These are phyloP conservation scores for Exserohilum turcica DNA, from an alignment of 2,329 filamentous ascomycete species.

Conservation along the genomic window DNA sequence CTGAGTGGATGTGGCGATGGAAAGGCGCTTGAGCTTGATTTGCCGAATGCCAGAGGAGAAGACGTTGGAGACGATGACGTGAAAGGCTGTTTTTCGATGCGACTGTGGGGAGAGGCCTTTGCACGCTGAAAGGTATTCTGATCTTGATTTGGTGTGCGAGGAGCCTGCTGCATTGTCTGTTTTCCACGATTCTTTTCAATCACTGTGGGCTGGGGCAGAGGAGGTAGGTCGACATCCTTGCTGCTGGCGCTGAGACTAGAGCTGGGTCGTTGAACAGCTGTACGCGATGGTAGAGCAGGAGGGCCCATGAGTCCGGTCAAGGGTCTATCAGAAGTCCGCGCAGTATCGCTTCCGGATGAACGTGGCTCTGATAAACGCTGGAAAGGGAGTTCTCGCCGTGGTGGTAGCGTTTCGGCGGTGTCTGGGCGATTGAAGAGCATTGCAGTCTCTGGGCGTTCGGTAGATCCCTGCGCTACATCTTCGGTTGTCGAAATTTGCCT, in stretches of 20 bases:
- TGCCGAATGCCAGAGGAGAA: constrained; percentile 13
- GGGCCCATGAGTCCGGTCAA: constrained; percentile 35
- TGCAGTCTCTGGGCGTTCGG: constrained; percentile 25
- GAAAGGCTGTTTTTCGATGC: constrained; percentile 11
- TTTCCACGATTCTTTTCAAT: constrained; percentile 15
- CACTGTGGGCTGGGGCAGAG: constrained; percentile 45
- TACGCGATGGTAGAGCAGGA: constrained; percentile 39
- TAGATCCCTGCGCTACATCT: constrained; percentile 3
- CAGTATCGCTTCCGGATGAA: constrained; percentile 32
- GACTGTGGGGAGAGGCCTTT: constrained; percentile 3
- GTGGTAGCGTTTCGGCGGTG: constrained; percentile 35
- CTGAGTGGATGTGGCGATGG: constrained; percentile 29
- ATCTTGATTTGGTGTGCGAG: constrained; percentile 14
- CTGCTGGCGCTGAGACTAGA: constrained; percentile 21
- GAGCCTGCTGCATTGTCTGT: constrained; percentile 6
- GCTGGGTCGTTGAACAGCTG: constrained; percentile 23
- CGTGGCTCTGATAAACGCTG: constrained; percentile 37
- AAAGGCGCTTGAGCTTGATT: constrained; percentile 10
- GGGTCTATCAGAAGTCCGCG: constrained; percentile 29
- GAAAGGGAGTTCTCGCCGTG: constrained; percentile 50
- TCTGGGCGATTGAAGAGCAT: constrained; percentile 21
- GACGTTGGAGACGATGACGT: constrained; percentile 17
- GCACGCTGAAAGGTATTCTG: neutral
- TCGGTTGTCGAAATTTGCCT: constrained; percentile 10
- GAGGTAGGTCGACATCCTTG: constrained; percentile 38